phyloP scores from a whole-genome alignment of 768 basidiomycete genomes.

The Leccinum variicolor region DNA sequence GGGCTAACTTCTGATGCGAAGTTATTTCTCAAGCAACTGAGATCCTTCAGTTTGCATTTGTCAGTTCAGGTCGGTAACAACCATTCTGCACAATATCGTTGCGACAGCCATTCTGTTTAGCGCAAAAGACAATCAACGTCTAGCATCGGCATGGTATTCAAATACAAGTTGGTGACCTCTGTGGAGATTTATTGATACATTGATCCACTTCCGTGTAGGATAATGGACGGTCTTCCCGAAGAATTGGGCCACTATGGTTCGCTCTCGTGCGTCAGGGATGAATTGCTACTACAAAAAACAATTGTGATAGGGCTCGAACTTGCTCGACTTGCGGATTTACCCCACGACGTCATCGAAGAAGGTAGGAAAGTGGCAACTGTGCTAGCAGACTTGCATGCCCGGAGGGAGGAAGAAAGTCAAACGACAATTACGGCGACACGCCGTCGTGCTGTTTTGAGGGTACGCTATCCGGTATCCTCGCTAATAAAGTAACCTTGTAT shows the following conservation, averaged over 20 bases:
- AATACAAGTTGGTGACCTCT: constrained; percentile 58
- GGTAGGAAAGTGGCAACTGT: constrained; percentile 57
- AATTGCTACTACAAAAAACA: neutral
- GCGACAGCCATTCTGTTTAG: constrained; percentile 31
- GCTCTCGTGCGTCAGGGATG: constrained; percentile 4
- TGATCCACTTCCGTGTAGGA: constrained; percentile 39
- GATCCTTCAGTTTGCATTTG: constrained; percentile 63
- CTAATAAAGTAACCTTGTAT: neutral
- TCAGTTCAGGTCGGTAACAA: constrained; percentile 60
- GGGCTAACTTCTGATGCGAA: constrained; percentile 17
- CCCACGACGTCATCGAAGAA: constrained; percentile 62
- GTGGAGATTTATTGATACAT: neutral
- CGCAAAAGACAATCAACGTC: constrained; percentile 49
- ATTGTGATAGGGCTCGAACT: constrained; percentile 73
- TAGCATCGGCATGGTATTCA: constrained; percentile 68
- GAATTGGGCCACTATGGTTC: constrained; percentile 71
- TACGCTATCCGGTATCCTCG: constrained; percentile 27
- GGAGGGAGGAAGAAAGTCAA: constrained; percentile 58
- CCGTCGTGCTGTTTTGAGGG: constrained; percentile 67
- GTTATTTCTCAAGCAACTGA: neutral
- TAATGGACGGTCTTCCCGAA: constrained; percentile 67
- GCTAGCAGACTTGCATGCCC: constrained; percentile 56
- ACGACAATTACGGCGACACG: constrained; percentile 56
- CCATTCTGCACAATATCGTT: neutral
- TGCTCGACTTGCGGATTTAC: constrained; percentile 84